Evolutionary conservation across 2,329 filamentous ascomycete species (phyloP).

Genomic region (Coniochaeta hoffmannii): DNA sequence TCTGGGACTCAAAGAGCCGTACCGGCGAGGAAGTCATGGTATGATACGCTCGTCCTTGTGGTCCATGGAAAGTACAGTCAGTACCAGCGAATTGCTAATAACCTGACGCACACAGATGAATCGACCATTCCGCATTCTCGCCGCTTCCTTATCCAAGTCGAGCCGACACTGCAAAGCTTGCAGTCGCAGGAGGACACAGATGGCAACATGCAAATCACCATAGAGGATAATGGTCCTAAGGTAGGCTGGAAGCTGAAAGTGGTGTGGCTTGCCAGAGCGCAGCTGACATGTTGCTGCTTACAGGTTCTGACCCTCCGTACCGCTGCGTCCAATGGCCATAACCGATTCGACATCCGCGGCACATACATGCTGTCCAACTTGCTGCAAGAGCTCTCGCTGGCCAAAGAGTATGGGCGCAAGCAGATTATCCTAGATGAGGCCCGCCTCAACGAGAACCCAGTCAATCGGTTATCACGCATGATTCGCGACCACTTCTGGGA

Average conservation of each 20-base stretch:
- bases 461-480: constrained; percentile 76
- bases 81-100: constrained; percentile 4
- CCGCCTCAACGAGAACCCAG: constrained; percentile 89
- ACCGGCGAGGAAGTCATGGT: constrained; percentile 54
- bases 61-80: not conserved
- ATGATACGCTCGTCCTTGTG: constrained; percentile 13
- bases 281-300: constrained; percentile 6
- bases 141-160: constrained; percentile 81
- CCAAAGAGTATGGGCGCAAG: constrained; percentile 82
- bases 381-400: constrained; percentile 86
- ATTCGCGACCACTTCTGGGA: constrained; percentile 93
- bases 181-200: constrained; percentile 87
- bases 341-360: constrained; percentile 83
- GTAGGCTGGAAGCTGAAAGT: constrained; percentile 30
- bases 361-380: constrained; percentile 98
- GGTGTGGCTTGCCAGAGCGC: constrained; percentile 1
- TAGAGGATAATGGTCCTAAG: constrained; percentile 92
- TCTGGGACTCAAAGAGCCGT: constrained; percentile 44
- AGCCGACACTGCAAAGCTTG: constrained; percentile 71
- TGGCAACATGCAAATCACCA: constrained; percentile 92
- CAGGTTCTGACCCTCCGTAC: constrained; percentile 79
- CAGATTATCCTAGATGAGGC: constrained; percentile 87
- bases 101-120: constrained; percentile 57
- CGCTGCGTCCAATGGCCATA: constrained; percentile 76
- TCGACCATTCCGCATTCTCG: constrained; percentile 56